Conservation (phyloP, 352 stramenopile species). For the Elongisporangium prolatum region DNA sequence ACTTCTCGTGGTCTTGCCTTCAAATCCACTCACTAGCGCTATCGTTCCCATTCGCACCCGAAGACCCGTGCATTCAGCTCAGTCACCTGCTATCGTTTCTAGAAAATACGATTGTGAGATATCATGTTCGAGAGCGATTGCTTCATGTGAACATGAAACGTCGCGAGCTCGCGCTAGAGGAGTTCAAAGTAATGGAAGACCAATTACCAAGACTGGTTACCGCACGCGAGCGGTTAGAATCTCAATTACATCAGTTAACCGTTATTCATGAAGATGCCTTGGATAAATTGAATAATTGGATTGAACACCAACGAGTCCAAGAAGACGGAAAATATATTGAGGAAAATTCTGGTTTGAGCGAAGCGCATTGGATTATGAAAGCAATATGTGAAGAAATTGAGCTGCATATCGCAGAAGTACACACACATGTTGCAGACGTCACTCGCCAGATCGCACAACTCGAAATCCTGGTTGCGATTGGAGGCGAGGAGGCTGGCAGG, state of each 20-base stretch:
- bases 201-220: background rate
- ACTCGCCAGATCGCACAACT: slow-evolving; percentile 1
- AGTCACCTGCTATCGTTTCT: background rate
- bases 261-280: background rate
- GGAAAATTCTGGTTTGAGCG: background rate
- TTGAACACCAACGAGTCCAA: background rate
- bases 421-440: slow-evolving; percentile 3
- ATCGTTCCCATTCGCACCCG: background rate
- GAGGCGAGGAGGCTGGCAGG: background rate
- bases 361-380: slow-evolving; percentile 5
- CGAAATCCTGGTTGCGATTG: background rate
- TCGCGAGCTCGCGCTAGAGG: background rate
- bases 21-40: background rate
- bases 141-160: background rate
- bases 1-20: background rate
- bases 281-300: background rate
- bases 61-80: background rate
- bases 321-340: background rate
- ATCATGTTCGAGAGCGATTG: background rate
- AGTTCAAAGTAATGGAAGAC: background rate
- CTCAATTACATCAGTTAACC: background rate
- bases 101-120: background rate
- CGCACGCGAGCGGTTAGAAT: background rate
- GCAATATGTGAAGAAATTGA: slow-evolving; percentile 18
- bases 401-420: slow-evolving; percentile 14